Percentiles rank a stretch among this genome's conserved stretches.
Evolutionary conservation across 148 eudicot species (phyloP).

Genomic region (Suaeda aralocaspica): DNA sequence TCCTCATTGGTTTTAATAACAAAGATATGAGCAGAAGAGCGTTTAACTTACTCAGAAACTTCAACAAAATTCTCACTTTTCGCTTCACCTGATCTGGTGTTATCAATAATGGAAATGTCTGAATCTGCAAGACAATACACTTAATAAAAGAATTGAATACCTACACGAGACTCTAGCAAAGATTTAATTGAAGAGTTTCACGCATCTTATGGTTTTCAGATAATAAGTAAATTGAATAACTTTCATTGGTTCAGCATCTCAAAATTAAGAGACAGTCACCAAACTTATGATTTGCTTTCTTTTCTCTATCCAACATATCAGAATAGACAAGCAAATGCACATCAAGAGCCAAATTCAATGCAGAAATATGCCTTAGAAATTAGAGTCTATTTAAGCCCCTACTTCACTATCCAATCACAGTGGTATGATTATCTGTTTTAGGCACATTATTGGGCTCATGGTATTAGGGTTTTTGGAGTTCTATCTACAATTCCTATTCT

Average conservation of each 20-base stretch:
- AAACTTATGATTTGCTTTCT: background rate
- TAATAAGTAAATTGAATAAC: background rate
- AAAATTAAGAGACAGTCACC: background rate
- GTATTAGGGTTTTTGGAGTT: too few relatives aligned
- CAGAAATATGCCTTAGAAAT: too few relatives aligned
- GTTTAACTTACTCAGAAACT: constrained; percentile 42
- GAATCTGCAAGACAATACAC: constrained; percentile 23
- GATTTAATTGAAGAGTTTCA: background rate
- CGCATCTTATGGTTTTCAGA: background rate
- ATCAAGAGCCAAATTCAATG: background rate
- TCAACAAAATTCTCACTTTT: constrained; percentile 30
- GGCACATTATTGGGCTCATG: too few relatives aligned
- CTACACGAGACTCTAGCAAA: background rate
- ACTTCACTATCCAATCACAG: too few relatives aligned
- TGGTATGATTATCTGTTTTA: too few relatives aligned
- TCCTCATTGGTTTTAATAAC: background rate
- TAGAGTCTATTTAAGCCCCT: too few relatives aligned
- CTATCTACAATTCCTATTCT: too few relatives aligned
- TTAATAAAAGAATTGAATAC: background rate
- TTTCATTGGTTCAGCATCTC: background rate
- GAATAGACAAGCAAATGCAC: background rate
- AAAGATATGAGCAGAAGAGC: constrained; percentile 1
- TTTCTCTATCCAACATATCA: background rate
- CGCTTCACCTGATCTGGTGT: constrained; percentile 29
- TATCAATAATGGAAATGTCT: constrained; percentile 32